These are phyloP conservation scores for Solioccasus polychromus DNA, from an alignment of 768 basidiomycete genomes.

Conservation along the genomic window DNA sequence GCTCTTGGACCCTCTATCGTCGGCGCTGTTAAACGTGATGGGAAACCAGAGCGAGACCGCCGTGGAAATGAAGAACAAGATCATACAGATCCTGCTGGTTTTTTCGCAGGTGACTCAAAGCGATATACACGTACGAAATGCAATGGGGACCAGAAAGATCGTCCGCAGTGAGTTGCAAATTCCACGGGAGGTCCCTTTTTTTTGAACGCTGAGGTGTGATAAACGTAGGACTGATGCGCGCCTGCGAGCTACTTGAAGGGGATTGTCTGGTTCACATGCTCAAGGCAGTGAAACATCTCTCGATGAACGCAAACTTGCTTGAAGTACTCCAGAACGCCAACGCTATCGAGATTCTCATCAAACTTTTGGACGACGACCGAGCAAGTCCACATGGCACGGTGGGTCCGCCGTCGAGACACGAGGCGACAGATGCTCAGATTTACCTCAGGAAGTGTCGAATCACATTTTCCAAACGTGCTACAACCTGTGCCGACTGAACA, in stretches of 20 bases:
- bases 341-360: conserved; percentile 86
- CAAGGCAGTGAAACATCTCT: conserved; percentile 94
- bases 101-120: conserved; percentile 97
- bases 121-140: conserved; percentile 90
- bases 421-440: not conserved
- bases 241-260: conserved; percentile 84
- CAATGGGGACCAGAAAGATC: conserved; percentile 86
- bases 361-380: conserved; percentile 77
- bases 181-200: not conserved
- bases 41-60: conserved; percentile 62
- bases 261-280: conserved; percentile 85
- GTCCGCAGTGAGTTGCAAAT: conserved; percentile 66
- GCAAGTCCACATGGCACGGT: conserved; percentile 80
- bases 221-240: conserved; percentile 76
- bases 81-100: conserved; percentile 83
- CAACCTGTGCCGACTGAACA: conserved; percentile 93
- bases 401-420: conserved; percentile 24
- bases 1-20: conserved; percentile 86
- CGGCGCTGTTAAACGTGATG: conserved; percentile 88
- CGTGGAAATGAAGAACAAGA: conserved; percentile 79
- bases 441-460: conserved; percentile 88
- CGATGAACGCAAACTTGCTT: conserved; percentile 86
- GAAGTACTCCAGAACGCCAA: conserved; percentile 97
- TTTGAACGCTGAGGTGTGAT: conserved; percentile 4
- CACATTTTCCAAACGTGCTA: conserved; percentile 97